Base-by-base conservation (phyloP, 192 early-diverging fungal genomes). In the Lobosporangium transversale region DNA sequence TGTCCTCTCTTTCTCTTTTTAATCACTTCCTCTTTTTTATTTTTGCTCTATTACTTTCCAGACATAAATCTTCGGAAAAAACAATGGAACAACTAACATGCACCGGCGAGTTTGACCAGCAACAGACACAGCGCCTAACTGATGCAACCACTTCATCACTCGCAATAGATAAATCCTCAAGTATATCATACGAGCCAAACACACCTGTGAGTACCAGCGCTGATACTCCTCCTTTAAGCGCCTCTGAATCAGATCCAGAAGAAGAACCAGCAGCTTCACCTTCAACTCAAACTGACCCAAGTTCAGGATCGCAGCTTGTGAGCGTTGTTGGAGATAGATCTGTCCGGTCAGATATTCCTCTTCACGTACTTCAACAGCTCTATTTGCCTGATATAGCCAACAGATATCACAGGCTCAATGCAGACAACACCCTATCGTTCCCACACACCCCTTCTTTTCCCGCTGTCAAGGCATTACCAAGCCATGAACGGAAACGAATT, bases 401-500 rank as follows among this genome's bases (percentile, higher is more conserved):
- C 31, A 30, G 43, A 5, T 75, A 75, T 49, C 56, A 63, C 30
- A 48, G 51, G 26, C 52, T 75, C 63, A 65, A 75, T 42, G 33
- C 45, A 8, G 53, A 65, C 58, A 65, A 75, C 51, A 88, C 86
- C 0, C 52, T 88, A 7, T 70, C 80, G 4, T 86, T 80, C 36
- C 70, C 83, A 20, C 68, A 70, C 30, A 30, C 65, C 20, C 74
- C 69, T 53, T 74, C 67, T 0, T 92, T 83, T 58, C 85, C 91
- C 15, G 70, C 90, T 2, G 88, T 94, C 12, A 83, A 82, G 26
- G 78, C 75, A 29, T 76, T 94, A 49, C 63, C 56, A 11, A 75
- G 66, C 6, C 61, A 62, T 11, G 85, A 90, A 30, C 82, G 83
- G 50, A 90, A 90, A 68, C 83, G 92, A 11, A 91, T 94, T 20